Percentiles rank a stretch among this genome's conserved stretches.
Evolutionary conservation across 1,284 basidiomycete species (phyloP).

Genomic region (Lentinula novae-zelandiae): DNA sequence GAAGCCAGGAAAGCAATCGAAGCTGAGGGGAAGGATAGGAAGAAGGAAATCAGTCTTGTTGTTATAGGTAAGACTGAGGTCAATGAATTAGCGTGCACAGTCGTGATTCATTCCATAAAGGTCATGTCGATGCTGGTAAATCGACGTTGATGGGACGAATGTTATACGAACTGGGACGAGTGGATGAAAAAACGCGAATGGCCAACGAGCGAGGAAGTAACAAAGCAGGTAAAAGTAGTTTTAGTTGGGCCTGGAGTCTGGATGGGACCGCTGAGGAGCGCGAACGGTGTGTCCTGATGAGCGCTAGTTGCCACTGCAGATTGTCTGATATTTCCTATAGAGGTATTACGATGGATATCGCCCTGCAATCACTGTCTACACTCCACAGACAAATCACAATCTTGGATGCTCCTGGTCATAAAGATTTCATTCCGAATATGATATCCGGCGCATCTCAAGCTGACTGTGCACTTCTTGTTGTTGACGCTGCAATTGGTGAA

Average conservation of each 20-base stretch:
- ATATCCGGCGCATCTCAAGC: slow-evolving; percentile 98
- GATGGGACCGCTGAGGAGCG: slow-evolving; percentile 94
- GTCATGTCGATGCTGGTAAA: slow-evolving; percentile 98
- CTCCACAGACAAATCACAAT: slow-evolving; percentile 82
- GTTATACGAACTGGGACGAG: slow-evolving; percentile 85
- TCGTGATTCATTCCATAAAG: slow-evolving; percentile 35
- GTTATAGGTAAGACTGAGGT: slow-evolving; percentile 73
- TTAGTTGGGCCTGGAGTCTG: slow-evolving; percentile 97
- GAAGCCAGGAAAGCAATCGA: slow-evolving; percentile 65
- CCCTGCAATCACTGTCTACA: slow-evolving; percentile 80
- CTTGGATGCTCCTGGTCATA: slow-evolving; percentile 95
- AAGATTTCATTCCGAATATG: slow-evolving; percentile 99
- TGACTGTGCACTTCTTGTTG: slow-evolving; percentile 92
- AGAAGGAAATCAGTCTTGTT: slow-evolving; percentile 80
- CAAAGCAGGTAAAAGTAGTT: slow-evolving; percentile 91
- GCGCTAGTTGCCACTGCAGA: neutral
- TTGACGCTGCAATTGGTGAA: slow-evolving; percentile 87
- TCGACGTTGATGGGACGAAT: slow-evolving; percentile 96
- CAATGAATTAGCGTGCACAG: neutral
- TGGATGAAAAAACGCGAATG: slow-evolving; percentile 82
- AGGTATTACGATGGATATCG: slow-evolving; percentile 98
- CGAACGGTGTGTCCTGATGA: slow-evolving; percentile 61
- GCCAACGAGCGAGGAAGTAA: slow-evolving; percentile 90
- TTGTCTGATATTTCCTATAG: slow-evolving; percentile 37
- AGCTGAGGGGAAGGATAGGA: slow-evolving; percentile 50